These are phyloP conservation scores for Venturia oleaginea DNA, from an alignment of 2,329 filamentous ascomycete species.

Conservation along the genomic window DNA sequence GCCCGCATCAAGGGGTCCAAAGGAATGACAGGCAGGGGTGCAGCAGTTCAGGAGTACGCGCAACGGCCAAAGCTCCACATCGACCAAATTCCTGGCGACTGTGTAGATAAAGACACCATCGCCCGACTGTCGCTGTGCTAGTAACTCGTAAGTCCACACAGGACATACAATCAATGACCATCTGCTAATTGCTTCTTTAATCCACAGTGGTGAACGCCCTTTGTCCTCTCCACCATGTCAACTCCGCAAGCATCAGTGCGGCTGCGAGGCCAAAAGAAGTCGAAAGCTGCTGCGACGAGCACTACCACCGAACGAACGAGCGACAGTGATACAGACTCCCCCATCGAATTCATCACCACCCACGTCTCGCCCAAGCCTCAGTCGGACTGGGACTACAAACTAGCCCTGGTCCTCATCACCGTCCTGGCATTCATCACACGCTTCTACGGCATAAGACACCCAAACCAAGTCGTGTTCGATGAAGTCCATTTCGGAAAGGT, in stretches of 20 bases:
- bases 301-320: background rate
- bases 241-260: background rate
- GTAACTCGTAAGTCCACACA: background rate
- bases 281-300: background rate
- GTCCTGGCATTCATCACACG: constrained; percentile 78
- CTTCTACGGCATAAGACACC: constrained; percentile 94
- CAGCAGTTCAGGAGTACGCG: no score
- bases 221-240: constrained; percentile 2
- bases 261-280: constrained; percentile 5
- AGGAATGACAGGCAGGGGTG: no score
- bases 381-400: constrained; percentile 75
- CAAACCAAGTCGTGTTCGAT: constrained; percentile 95
- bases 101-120: background rate
- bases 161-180: background rate
- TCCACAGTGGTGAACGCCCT: background rate
- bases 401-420: constrained; percentile 70
- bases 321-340: background rate
- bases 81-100: background rate
- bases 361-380: constrained; percentile 34
- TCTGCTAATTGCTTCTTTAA: background rate
- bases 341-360: constrained; percentile 40
- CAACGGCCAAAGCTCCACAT: background rate
- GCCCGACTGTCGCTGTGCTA: background rate
- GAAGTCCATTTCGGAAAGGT: constrained; percentile 99
- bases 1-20: background rate